phyloP scores from a whole-genome alignment of 1,284 basidiomycete species.

The Naganishia cerealis region DNA sequence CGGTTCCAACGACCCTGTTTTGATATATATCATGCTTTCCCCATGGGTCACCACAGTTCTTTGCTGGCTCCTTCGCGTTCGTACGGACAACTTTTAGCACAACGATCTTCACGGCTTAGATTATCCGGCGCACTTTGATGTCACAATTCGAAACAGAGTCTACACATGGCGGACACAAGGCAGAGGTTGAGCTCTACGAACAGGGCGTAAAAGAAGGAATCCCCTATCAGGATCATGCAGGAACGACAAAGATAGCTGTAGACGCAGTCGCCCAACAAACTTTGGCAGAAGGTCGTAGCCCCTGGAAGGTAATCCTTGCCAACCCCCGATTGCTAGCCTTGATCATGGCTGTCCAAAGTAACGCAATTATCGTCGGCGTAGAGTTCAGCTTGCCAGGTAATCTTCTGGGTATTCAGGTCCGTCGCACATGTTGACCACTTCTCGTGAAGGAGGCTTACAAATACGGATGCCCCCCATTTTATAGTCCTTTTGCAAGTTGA shows the following conservation, averaged over 20 bases:
- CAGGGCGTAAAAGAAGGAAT: slow-evolving; percentile 1
- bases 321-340: slow-evolving; percentile 26
- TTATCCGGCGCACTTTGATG: too few relatives aligned
- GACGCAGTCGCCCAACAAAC: slow-evolving; percentile 20
- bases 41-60: too few relatives aligned
- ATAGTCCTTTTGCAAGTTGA: slow-evolving; percentile 29
- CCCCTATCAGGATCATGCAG: neutral
- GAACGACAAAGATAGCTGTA: neutral
- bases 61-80: too few relatives aligned
- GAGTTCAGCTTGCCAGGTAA: slow-evolving; percentile 36
- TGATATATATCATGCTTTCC: too few relatives aligned
- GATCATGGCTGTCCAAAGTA: slow-evolving; percentile 34
- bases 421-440: neutral
- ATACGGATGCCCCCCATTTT: neutral
- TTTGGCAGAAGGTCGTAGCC: slow-evolving; percentile 21
- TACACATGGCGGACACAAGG: too few relatives aligned
- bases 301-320: slow-evolving; percentile 34
- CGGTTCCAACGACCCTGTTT: too few relatives aligned
- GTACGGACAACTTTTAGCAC: too few relatives aligned
- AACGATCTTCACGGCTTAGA: too few relatives aligned
- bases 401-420: slow-evolving; percentile 33
- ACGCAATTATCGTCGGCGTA: slow-evolving; percentile 36
- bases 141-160: too few relatives aligned
- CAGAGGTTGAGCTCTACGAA: slow-evolving; percentile 5
- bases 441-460: neutral